A percentile compares a stretch with the other conserved stretches of the same genome.
Evolutionary conservation across 2,329 filamentous ascomycete genomes (phyloP).

Genomic region (Neofusicoccum laricinum): DNA sequence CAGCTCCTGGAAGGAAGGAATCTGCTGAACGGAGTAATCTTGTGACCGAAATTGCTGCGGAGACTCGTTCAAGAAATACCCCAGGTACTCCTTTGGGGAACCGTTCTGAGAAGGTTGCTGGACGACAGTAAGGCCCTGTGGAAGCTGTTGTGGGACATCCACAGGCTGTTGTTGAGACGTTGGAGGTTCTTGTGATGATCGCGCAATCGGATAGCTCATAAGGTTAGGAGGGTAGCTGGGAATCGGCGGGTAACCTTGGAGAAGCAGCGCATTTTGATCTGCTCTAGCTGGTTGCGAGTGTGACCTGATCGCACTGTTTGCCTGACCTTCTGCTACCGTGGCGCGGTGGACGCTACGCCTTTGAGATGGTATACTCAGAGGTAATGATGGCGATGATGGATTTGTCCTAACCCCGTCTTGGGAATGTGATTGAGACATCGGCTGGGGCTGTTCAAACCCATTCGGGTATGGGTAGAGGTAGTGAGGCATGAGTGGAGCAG

Average conservation of each 20-base stretch:
- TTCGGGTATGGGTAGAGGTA: constrained; percentile 47
- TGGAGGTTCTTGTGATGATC: constrained; percentile 29
- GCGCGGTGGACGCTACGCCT: constrained; percentile 42
- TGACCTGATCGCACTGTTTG: constrained; percentile 41
- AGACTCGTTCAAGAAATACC: constrained; percentile 48
- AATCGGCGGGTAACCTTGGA: constrained; percentile 40
- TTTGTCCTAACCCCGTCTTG: constrained; percentile 47
- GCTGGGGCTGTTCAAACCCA: constrained; percentile 40
- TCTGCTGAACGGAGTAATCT: constrained; percentile 33
- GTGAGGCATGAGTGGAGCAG: constrained; percentile 30
- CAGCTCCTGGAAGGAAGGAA: constrained; percentile 40
- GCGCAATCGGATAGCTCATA: constrained; percentile 33
- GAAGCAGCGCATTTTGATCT: constrained; percentile 36
- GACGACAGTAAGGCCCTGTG: constrained; percentile 17
- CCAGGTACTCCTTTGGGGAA: constrained; percentile 50
- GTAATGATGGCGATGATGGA: constrained; percentile 48
- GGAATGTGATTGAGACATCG: constrained; percentile 34
- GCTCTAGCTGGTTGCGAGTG: constrained; percentile 50
- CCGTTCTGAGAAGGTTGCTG: constrained; percentile 28
- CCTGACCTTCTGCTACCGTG: constrained; percentile 42
- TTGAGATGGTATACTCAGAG: constrained; percentile 41
- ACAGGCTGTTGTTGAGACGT: constrained; percentile 15
- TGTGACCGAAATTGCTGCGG: constrained; percentile 26
- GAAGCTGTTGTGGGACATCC: constrained; percentile 1
- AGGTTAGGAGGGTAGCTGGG: constrained; percentile 30